Conservation (phyloP, 2,329 filamentous ascomycete species). For the Talaromyces sp. region DNA sequence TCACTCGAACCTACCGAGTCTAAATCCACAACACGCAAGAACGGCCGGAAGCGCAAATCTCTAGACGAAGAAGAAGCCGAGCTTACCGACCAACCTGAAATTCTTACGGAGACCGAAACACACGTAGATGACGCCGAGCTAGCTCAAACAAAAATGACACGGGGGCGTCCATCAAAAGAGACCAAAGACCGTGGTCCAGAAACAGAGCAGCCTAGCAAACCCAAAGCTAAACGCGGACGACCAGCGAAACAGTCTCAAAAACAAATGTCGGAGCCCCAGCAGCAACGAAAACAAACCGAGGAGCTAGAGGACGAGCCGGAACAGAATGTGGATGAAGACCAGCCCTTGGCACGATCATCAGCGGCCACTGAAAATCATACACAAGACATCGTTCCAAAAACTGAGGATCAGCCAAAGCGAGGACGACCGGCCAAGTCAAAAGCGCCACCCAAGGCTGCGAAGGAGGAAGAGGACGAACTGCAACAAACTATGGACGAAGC, state of each 20-base stretch:
- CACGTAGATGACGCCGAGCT: not conserved
- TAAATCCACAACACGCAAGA: not conserved
- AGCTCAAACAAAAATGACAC: slow-evolving; percentile 1
- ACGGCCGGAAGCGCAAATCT: not conserved
- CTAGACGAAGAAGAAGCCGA: not conserved
- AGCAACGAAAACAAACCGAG: not conserved
- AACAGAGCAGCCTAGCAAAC: slow-evolving; percentile 1
- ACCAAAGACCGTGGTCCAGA: not conserved
- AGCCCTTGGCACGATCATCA: not conserved
- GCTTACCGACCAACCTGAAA: not conserved
- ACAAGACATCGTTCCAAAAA: not conserved
- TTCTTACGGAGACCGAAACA: slow-evolving; percentile 2
- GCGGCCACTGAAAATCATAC: not conserved
- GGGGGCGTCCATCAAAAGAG: slow-evolving; percentile 3
- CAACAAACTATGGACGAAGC: not conserved
- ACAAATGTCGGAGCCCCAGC: not conserved
- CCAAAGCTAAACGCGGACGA: slow-evolving; percentile 2
- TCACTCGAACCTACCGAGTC: not conserved
- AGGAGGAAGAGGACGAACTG: not conserved
- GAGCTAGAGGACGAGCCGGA: not conserved
- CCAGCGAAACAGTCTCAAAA: slow-evolving; percentile 1
- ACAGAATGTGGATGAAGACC: not conserved
- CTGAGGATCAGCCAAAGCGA: slow-evolving; percentile 1
- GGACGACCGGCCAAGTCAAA: slow-evolving; percentile 13
- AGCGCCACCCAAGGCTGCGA: slow-evolving; percentile 27